Evolutionary conservation across 2,329 filamentous ascomycete species (phyloP).

Genomic region (Phaeomoniella chlamydospora): DNA sequence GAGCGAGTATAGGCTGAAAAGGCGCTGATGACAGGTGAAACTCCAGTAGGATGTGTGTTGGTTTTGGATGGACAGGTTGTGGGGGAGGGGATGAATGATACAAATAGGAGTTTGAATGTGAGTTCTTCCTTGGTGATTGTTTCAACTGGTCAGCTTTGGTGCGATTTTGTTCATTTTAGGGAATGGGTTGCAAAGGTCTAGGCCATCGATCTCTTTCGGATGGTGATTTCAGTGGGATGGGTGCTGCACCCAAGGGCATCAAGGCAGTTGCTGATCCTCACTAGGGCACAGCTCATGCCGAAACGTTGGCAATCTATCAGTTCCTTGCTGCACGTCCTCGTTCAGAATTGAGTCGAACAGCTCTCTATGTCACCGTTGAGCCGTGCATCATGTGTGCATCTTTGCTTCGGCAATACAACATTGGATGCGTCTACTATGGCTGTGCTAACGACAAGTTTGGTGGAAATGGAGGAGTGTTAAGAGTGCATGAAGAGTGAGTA

Average conservation of each 20-base stretch:
- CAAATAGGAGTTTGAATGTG: slow-evolving; percentile 67
- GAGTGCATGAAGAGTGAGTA: slow-evolving; percentile 57
- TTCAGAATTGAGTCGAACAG: slow-evolving; percentile 55
- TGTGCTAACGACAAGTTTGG: slow-evolving; percentile 95
- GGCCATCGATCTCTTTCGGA: no score
- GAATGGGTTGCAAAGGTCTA: no score
- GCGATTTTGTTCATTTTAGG: no score
- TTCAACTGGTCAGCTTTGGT: slow-evolving; percentile 1
- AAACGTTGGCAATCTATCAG: slow-evolving; percentile 72
- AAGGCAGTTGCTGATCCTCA: slow-evolving; percentile 36
- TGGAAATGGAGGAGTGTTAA: slow-evolving; percentile 85
- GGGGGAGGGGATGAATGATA: slow-evolving; percentile 90
- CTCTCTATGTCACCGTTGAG: slow-evolving; percentile 93
- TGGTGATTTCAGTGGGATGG: no score
- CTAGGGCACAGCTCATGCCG: slow-evolving; percentile 85
- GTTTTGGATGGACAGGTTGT: slow-evolving; percentile 69
- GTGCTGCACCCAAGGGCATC: no score
- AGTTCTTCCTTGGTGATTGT: no score
- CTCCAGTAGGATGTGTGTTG: slow-evolving; percentile 90
- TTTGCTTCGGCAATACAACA: slow-evolving; percentile 71
- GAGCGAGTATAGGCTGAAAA: slow-evolving; percentile 55
- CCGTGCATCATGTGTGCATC: slow-evolving; percentile 99
- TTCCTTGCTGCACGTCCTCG: slow-evolving; percentile 51
- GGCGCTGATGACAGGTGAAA: slow-evolving; percentile 76
- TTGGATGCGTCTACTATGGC: slow-evolving; percentile 86